Percentiles rank a stretch among this genome's conserved stretches.
Evolutionary conservation across 208 protist species (phyloP).

Genomic region (Trichomonas gallinae): DNA sequence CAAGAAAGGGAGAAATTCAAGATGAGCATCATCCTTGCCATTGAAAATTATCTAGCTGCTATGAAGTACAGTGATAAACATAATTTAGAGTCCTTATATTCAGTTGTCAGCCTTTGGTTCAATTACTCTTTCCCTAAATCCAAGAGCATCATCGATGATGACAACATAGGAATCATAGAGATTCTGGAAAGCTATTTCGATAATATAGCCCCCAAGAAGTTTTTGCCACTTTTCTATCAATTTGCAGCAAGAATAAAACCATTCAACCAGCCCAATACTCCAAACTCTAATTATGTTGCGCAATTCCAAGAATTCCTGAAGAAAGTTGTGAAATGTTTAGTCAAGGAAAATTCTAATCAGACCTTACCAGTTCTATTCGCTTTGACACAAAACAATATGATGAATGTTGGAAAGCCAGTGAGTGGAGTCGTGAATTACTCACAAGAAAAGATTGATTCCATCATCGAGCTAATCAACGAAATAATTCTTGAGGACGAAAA

Average conservation of each 20-base stretch:
- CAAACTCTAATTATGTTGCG: not conserved
- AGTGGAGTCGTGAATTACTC: too few relatives aligned
- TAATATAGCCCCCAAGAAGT: not conserved
- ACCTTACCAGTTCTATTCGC: not conserved
- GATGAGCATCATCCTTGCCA: not conserved
- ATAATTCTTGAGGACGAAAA: not conserved
- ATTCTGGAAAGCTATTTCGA: not conserved
- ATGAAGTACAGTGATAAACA: not conserved
- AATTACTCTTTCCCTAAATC: not conserved
- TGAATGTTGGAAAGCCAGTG: too few relatives aligned
- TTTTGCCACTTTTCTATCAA: slow-evolving; percentile 4
- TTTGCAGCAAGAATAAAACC: not conserved
- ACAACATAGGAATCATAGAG: not conserved
- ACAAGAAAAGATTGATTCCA: not conserved
- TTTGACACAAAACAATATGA: not conserved
- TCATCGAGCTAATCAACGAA: not conserved
- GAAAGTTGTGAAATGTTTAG: not conserved
- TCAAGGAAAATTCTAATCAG: not conserved
- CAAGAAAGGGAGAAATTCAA: not conserved
- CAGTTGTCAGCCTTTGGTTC: not conserved
- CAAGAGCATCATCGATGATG: not conserved
- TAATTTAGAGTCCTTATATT: not conserved
- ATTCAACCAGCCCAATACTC: not conserved
- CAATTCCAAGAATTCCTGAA: not conserved
- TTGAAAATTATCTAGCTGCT: not conserved